Evolutionary conservation across 2,329 filamentous ascomycete species (phyloP), one percentile per base, ranked within the genome.

Genomic region (Fusarium pseudoanthophilum): DNA sequence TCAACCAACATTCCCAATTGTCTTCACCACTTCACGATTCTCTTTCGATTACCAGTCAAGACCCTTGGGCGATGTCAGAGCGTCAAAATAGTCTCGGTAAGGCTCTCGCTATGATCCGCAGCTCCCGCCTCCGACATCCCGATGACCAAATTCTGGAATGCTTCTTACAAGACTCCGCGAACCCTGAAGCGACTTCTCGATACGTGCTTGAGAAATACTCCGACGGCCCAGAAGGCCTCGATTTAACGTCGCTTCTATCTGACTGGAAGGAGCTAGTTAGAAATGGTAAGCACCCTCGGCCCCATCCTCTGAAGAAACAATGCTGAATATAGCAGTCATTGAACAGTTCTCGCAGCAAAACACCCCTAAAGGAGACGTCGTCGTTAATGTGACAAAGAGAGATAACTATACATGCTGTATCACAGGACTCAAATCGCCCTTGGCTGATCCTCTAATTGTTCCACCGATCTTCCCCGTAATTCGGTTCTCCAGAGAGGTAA

Each of bases 21-120:
- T 32, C 32, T 32, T 32, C 32, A 32, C 13, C 13, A 32, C 8
- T 4, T 20, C 4, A 14, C 13, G 2, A 36, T 26, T n/a, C n/a
- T n/a, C n/a, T 4, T 20, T 18, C 10, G 13, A 32, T 32, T 2
- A 5, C n/a, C 2, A 36, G 8, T 7, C 11, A 11, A 1, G 6
- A 20, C 10, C 4, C 7, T 24, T 26, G 15, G 1, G 9, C 2
- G 4, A 26, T 26, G 32, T 10, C 18, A 37, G 18, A 16, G 11
- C 3, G 7, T 11, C 13, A 21, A 16, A 16, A 4, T 1, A 21
- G 18, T 9, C 28, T 24, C 2, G 18, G 28, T 1, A 4, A 11
- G 5, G 18, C 28, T 4, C 30, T 60, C 3, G 1, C 28, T 24
- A 8, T 2, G 0, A 20, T 53, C 24, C 11, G 8, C 2, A 24